phyloP scores from a whole-genome alignment of 2,329 filamentous ascomycete species.

The Thielaviopsis ethacetica region DNA sequence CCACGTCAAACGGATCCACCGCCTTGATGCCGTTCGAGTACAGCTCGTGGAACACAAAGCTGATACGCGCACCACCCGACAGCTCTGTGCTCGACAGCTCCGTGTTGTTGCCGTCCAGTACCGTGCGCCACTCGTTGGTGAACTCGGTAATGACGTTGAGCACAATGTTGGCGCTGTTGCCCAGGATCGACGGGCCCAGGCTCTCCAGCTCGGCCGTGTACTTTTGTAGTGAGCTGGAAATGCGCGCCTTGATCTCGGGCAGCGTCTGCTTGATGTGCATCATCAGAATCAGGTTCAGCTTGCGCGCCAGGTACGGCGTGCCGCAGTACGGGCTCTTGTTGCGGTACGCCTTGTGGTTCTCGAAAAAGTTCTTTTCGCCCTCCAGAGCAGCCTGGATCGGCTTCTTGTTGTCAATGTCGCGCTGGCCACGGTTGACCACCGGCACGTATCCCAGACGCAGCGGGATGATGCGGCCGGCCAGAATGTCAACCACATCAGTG shows the following conservation, averaged over 20 bases:
- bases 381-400: constrained; percentile 81
- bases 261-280: constrained; percentile 99
- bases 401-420: constrained; percentile 98
- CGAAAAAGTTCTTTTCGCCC: constrained; percentile 91
- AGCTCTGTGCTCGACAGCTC: constrained; percentile 89
- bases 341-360: constrained; percentile 94
- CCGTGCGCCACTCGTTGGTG: constrained; percentile 90
- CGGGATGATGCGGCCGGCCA: constrained; percentile 93
- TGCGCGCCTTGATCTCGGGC: constrained; percentile 94
- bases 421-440: constrained; percentile 92
- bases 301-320: constrained; percentile 88
- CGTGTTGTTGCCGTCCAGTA: constrained; percentile 90
- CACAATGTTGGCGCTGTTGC: constrained; percentile 90
- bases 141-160: constrained; percentile 99
- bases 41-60: constrained; percentile 97
- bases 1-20: constrained; percentile 89
- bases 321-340: constrained; percentile 99
- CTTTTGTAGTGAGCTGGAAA: constrained; percentile 84
- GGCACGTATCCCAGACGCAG: constrained; percentile 89
- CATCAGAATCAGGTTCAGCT: constrained; percentile 97
- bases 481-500: constrained; percentile 95
- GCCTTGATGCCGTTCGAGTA: constrained; percentile 97
- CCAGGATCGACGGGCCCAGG: constrained; percentile 85
- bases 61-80: constrained; percentile 93
- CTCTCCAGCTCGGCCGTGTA: constrained; percentile 68